Evolutionary conservation across 129 eudicot species (phyloP), one percentile per base, ranked within the genome.

Genomic region (Deinandra increscens): DNA sequence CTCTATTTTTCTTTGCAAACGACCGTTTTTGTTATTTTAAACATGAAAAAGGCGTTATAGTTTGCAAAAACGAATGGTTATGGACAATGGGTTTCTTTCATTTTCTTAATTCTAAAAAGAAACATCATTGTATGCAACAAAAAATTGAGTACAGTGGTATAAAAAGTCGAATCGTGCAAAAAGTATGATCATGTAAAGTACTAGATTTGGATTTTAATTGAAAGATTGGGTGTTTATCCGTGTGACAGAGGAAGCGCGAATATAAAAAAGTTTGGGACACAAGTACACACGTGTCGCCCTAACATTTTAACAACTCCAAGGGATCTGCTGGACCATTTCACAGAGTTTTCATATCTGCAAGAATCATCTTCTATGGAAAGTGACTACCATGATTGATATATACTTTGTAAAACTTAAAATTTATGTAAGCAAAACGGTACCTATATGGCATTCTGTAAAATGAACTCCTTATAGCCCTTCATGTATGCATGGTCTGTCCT

Each of bases 261-360:
- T 51, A 33, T 20, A 14, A 62, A 73, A 49, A 29, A 11, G 48
- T 64, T 39, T 38, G 70, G 17, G 36, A 68, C 45, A 45, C 44
- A 46, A 56, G 62, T 66, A 66, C 64, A 64, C 55, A 72, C 71
- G 72, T 72, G 80, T 64, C 88, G 39, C 56, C 62, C 17, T 37
- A 0, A 34, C 39, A 69, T 51, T 74, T 74, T 38, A 75, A 53
- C 66, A 78, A 19, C 69, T 68, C 20, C 38, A 54, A 49, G 34
- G 60, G 41, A 73, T 80, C 22, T 37, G 13, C 39, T 36, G 72
- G 76, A 74, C 87, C 80, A 45, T 68, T 19, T 48, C 50, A 68
- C 55, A 18, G 55, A 68, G 68, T 42, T 59, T 63, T 79, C 70
- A 60, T 76, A 48, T 50, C 65, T 64, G 53, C 74, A 70, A 26